A percentile compares a stretch with the other conserved stretches of the same genome.
phyloP scores from a whole-genome alignment of 2,329 filamentous ascomycete genomes.

The Davidsoniella eucalypti region DNA sequence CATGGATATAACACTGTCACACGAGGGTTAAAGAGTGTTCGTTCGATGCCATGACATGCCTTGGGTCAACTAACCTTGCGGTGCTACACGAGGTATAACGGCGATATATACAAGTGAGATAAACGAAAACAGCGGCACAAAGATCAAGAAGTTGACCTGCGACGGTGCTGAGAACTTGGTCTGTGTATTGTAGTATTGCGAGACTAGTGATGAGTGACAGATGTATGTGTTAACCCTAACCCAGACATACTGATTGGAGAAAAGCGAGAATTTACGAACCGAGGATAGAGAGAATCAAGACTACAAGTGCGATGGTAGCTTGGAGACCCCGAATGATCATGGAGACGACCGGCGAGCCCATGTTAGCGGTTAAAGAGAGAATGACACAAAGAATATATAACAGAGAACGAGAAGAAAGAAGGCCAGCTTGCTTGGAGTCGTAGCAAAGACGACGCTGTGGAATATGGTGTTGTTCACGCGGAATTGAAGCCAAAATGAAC shows the following conservation, averaged over 20 bases:
- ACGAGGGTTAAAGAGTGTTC: background rate
- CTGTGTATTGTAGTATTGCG: slow-evolving; percentile 41
- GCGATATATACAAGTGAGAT: slow-evolving; percentile 39
- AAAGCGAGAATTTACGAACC: slow-evolving; percentile 23
- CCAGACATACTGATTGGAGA: too few species aligned
- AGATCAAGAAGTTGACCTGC: slow-evolving; percentile 42
- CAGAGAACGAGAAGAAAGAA: slow-evolving; percentile 13
- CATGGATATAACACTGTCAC: slow-evolving; percentile 30
- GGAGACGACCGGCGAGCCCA: background rate
- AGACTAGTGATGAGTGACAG: slow-evolving; percentile 26
- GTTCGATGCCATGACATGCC: background rate
- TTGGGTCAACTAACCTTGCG: slow-evolving; percentile 21
- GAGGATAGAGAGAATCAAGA: slow-evolving; percentile 32
- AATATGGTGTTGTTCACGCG: too few species aligned
- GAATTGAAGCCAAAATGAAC: too few species aligned
- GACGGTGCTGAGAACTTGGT: slow-evolving; percentile 37
- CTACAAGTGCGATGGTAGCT: slow-evolving; percentile 27
- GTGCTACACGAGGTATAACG: slow-evolving; percentile 28
- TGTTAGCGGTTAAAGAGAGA: background rate
- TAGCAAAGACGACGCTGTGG: too few species aligned
- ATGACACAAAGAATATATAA: slow-evolving; percentile 3
- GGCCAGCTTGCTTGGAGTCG: background rate
- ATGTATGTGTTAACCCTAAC: too few species aligned
- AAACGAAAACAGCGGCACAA: slow-evolving; percentile 36
- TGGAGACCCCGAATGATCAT: slow-evolving; percentile 27